These are phyloP conservation scores for Phaseolus coccineus DNA, from an alignment of 331 rosid genomes.

Conservation along the genomic window DNA sequence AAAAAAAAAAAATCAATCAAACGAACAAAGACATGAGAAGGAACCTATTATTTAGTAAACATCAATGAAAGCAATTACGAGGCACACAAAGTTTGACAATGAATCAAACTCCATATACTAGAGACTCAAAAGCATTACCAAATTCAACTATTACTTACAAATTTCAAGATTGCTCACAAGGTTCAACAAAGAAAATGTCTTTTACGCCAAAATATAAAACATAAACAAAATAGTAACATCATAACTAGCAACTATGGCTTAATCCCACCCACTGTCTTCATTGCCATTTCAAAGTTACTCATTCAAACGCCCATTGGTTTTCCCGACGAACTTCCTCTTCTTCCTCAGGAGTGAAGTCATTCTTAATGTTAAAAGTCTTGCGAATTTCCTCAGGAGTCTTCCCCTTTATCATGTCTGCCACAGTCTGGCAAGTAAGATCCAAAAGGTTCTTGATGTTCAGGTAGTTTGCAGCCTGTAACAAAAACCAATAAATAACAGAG, in stretches of 20 bases:
- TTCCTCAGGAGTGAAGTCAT: constrained; percentile 39
- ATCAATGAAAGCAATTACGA: too few species aligned
- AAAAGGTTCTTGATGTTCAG: constrained; percentile 38
- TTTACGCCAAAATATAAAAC: neutral
- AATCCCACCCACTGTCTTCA: neutral
- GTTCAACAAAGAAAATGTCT: neutral
- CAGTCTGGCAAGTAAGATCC: constrained; percentile 40
- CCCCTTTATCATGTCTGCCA: constrained; percentile 39
- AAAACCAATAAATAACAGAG: neutral
- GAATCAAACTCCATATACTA: neutral
- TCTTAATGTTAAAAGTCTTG: constrained; percentile 40
- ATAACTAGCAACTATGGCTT: neutral
- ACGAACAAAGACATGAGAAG: too few species aligned
- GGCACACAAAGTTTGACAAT: neutral
- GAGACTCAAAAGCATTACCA: neutral
- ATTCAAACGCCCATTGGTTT: constrained; percentile 43
- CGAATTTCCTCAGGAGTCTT: constrained; percentile 45
- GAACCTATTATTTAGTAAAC: too few species aligned
- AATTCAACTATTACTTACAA: constrained; percentile 27
- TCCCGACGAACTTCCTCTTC: constrained; percentile 44
- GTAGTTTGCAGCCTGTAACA: constrained; percentile 34
- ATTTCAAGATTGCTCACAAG: neutral
- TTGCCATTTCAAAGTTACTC: neutral
- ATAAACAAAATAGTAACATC: neutral
- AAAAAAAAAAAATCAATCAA: too few species aligned